Percentiles rank a stretch among this genome's conserved stretches.
Conservation (phyloP, 2,329 filamentous ascomycete genomes). For the Leptographium procerum region DNA sequence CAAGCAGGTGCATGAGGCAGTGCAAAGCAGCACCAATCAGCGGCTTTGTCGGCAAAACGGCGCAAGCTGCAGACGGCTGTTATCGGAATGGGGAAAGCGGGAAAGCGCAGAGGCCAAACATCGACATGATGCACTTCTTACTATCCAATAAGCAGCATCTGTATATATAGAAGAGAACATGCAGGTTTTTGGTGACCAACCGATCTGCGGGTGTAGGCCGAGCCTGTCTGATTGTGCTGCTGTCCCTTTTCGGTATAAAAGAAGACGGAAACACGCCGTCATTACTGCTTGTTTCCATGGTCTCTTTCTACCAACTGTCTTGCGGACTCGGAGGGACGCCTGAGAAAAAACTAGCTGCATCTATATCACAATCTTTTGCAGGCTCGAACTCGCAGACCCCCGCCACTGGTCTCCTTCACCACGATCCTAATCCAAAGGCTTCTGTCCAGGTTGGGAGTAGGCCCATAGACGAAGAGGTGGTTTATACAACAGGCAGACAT, state of each 20-base stretch:
- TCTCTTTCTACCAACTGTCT: background rate
- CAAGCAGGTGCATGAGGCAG: background rate
- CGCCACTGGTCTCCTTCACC: background rate
- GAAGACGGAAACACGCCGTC: background rate
- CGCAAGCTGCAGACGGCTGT: background rate
- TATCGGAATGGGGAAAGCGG: background rate
- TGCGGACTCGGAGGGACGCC: background rate
- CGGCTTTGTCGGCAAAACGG: background rate
- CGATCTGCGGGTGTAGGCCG: background rate
- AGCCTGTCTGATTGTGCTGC: background rate
- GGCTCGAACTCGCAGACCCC: background rate
- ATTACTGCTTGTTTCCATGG: background rate
- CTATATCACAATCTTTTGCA: background rate
- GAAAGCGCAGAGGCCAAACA: background rate
- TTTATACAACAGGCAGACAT: background rate
- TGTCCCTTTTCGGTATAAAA: background rate
- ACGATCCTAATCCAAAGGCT: background rate
- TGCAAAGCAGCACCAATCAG: background rate
- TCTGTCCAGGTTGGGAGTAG: background rate
- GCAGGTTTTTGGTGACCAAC: background rate
- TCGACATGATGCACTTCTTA: background rate
- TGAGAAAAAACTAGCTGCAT: background rate
- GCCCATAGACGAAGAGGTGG: background rate
- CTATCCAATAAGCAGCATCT: background rate
- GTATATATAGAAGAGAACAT: background rate